Percentiles rank a stretch among this genome's conserved stretches.
Evolutionary conservation across 164 flowering plant species (phyloP).

Genomic region (Umbellularia californica): DNA sequence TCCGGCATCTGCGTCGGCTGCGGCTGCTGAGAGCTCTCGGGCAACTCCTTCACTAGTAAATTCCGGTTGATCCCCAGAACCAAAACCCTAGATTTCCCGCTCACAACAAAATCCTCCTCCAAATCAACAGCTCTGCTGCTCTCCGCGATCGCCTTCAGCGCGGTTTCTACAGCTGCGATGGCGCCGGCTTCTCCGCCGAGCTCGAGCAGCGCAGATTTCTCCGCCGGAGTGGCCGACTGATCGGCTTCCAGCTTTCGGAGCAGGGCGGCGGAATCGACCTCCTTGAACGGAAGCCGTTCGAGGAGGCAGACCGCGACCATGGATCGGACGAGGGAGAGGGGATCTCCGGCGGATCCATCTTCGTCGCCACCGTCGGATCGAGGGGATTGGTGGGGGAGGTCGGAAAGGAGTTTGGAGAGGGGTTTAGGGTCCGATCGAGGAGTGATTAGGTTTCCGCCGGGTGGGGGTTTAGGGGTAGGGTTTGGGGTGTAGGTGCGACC

Average conservation of each 20-base stretch:
- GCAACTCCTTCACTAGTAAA: conserved; percentile 69
- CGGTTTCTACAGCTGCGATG: conserved; percentile 80
- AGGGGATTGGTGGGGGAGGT: conserved; percentile 2
- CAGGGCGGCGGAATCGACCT: conserved; percentile 77
- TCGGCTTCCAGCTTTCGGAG: conserved; percentile 80
- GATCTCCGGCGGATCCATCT: conserved; percentile 10
- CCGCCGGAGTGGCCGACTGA: conserved; percentile 43
- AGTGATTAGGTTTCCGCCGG: conserved; percentile 1
- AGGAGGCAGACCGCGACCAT: conserved; percentile 80
- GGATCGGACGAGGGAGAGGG: conserved; percentile 64
- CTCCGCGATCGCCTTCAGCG: conserved; percentile 77
- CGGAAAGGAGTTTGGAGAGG: conserved; percentile 12
- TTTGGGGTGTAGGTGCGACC: conserved; percentile 47
- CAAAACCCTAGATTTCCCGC: conserved; percentile 80
- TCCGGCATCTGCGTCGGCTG: conserved; percentile 21
- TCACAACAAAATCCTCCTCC: conserved; percentile 75
- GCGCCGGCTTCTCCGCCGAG: conserved; percentile 79
- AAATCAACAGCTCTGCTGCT: conserved; percentile 70
- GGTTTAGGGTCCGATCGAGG: conserved; percentile 5
- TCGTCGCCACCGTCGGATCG: conserved; percentile 16
- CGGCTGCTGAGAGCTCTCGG: conserved; percentile 47
- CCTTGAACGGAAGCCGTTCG: conserved; percentile 69
- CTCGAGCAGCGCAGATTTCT: conserved; percentile 76
- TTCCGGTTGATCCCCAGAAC: conserved; percentile 69
- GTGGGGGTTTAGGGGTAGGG: conserved; percentile 8